These are phyloP conservation scores for Tranzscheliella williamsii DNA, from an alignment of 1,284 basidiomycete genomes.

Conservation along the genomic window DNA sequence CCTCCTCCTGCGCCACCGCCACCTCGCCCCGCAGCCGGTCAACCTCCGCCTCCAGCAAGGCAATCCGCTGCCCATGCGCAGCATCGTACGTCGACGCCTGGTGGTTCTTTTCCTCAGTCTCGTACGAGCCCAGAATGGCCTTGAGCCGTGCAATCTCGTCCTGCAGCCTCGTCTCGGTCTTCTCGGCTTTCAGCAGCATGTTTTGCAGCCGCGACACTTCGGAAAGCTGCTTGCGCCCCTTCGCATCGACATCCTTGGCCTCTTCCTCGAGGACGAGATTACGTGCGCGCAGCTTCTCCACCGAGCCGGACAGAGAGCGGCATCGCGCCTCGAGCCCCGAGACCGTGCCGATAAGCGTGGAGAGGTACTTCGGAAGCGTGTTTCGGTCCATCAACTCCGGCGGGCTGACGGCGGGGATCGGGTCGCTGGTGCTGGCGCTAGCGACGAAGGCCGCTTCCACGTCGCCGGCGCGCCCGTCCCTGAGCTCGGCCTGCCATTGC, in stretches of 20 bases:
- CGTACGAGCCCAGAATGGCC: conserved; percentile 13
- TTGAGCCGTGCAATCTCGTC: conserved; percentile 23
- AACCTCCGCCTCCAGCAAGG: conserved; percentile 45
- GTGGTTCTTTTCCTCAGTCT: conserved; percentile 41
- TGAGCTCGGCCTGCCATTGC: conserved; percentile 25
- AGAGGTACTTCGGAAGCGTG: conserved; percentile 40
- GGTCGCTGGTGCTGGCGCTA: conserved; percentile 18
- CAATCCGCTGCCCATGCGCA: conserved; percentile 4
- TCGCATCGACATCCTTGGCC: conserved; percentile 35
- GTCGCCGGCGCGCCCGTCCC: conserved; percentile 5
- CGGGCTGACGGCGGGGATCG: conserved; percentile 1
- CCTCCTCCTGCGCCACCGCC: neutral
- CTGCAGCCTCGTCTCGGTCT: conserved; percentile 38
- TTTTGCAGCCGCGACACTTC: conserved; percentile 52
- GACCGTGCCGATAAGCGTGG: conserved; percentile 34
- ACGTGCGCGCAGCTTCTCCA: conserved; percentile 30
- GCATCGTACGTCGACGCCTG: neutral
- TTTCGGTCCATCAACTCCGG: conserved; percentile 19
- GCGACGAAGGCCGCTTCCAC: conserved; percentile 32
- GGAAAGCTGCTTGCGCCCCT: conserved; percentile 38
- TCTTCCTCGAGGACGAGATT: conserved; percentile 31
- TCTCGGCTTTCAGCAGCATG: conserved; percentile 5
- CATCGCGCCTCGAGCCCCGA: conserved; percentile 35
- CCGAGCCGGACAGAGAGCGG: conserved; percentile 11
- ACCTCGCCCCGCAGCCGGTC: conserved; percentile 19